Evolutionary conservation across 345 rosid species (phyloP).

Genomic region (Reutealis trisperma): DNA sequence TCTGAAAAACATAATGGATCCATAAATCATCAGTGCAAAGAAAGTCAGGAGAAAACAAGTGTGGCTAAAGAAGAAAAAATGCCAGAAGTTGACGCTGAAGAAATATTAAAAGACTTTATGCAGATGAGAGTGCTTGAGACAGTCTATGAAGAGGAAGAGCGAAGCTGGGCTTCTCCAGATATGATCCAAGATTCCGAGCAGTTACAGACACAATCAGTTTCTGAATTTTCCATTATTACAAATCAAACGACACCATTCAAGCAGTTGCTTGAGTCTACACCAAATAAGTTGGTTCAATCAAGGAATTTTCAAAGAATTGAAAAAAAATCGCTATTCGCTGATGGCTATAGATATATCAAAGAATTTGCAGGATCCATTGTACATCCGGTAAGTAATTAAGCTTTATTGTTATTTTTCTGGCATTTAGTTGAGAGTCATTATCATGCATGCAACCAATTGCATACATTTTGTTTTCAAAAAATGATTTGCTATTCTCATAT

Average conservation of each 20-base stretch:
- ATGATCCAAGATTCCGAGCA: conserved; percentile 14
- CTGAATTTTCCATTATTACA: neutral
- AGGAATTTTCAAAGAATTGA: conserved; percentile 25
- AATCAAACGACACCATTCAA: conserved; percentile 22
- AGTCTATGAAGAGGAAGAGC: conserved; percentile 36
- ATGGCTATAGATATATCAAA: conserved; percentile 13
- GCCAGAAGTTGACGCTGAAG: conserved; percentile 14
- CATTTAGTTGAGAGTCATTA: neutral
- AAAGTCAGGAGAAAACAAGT: conserved; percentile 15
- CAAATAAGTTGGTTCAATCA: conserved; percentile 19
- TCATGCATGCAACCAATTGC: neutral
- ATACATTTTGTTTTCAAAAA: too few relatives aligned
- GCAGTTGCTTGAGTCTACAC: conserved; percentile 23
- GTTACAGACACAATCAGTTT: conserved; percentile 6
- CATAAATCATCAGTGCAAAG: neutral
- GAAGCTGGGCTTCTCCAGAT: conserved; percentile 22
- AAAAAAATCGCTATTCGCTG: conserved; percentile 3
- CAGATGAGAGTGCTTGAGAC: conserved; percentile 31
- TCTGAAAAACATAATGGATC: conserved; percentile 12
- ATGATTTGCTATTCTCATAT: too few relatives aligned
- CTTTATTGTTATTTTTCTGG: neutral
- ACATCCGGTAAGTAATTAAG: conserved; percentile 27
- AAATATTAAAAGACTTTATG: conserved; percentile 34
- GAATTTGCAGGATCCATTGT: conserved; percentile 15
- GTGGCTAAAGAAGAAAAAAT: neutral